Conservation (phyloP, 1,139 yeast species). For the Kazachstania sp. region DNA sequence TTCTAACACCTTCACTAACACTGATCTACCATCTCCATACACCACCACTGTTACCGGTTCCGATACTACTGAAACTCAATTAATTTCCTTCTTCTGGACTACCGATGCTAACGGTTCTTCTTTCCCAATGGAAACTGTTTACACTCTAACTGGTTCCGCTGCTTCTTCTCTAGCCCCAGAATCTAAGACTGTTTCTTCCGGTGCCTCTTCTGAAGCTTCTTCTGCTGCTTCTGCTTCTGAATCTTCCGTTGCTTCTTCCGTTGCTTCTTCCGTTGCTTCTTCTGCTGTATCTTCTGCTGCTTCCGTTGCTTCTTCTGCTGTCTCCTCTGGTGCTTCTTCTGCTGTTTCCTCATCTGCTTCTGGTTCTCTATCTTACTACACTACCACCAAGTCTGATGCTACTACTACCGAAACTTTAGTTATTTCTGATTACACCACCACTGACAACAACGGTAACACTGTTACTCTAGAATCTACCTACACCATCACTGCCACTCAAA, state of each 20-base stretch:
- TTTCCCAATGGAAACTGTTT: constrained; percentile 3
- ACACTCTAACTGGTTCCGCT: constrained; percentile 1
- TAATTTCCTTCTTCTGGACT: constrained; percentile 2
- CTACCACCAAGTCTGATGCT: constrained; percentile 1
- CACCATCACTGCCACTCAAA: constrained; percentile 1
- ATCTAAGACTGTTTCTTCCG: background rate
- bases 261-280: background rate
- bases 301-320: background rate
- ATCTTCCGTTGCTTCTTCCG: background rate
- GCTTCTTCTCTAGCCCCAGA: background rate
- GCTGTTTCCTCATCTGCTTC: background rate
- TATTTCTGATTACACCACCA: constrained; percentile 3
- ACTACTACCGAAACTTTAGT: constrained; percentile 1
- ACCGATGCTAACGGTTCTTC: constrained; percentile 1
- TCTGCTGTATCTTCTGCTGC: background rate
- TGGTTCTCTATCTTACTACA: constrained; percentile 3
- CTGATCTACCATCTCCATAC: constrained; percentile 4
- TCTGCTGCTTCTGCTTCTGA: background rate
- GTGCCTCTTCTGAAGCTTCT: background rate
- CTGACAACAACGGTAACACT: constrained; percentile 3
- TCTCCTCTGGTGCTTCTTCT: background rate
- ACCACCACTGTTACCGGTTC: constrained; percentile 3
- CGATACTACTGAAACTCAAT: constrained; percentile 1
- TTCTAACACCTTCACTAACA: background rate
- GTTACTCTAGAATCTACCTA: constrained; percentile 3